Evolutionary conservation across 2,329 filamentous ascomycete genomes (phyloP), one percentile per base, ranked within the genome.

Genomic region (Cladosporium cucumerinum): DNA sequence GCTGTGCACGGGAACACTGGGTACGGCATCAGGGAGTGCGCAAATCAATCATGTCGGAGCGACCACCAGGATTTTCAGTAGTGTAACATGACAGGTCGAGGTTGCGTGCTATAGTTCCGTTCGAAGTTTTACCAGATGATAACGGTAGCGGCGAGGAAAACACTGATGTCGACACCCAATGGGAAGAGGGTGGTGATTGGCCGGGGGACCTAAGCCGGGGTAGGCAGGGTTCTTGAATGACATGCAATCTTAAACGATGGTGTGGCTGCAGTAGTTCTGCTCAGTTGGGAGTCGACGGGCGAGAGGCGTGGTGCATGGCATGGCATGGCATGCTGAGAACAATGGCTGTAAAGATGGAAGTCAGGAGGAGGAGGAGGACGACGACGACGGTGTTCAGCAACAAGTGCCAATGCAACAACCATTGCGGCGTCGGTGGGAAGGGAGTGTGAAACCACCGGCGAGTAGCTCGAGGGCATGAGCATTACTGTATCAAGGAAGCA

Each of bases 171-270:
- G 10, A 54, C 16, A 54, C 32, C 51, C 51, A 54, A 54, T 54
- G 16, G 30, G 51, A 54, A 21, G 51, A 30, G 28, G 26, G 10
- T 32, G 7, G 16, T 30, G 51, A 21, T 28, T 32, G 51, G 51
- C 51, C 23, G 51, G 51, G 51, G 51, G 46, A 60, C 57, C 57
- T 60, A 60, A 28, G 57, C 57, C 57, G 55, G 55, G 55, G 55
- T 26, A 26, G 5, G 55, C 55, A 60, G 57, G 57, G 57, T 49
- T 51, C 11, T 51, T 26, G 43, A 60, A 49, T 60, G 48, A 36
- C n/a, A 28, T 28, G 43, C 57, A 60, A 60, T 60, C 48, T 60
- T 28, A 54, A 54, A 28, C 39, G n/a, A 54, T 30, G 26, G 51
- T 54, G 51, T 54, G 51, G 51, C 51, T 54, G 51, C 51, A 54